Conservation (phyloP, 23 red algal genomes). For the Pyropia yezoensis region DNA sequence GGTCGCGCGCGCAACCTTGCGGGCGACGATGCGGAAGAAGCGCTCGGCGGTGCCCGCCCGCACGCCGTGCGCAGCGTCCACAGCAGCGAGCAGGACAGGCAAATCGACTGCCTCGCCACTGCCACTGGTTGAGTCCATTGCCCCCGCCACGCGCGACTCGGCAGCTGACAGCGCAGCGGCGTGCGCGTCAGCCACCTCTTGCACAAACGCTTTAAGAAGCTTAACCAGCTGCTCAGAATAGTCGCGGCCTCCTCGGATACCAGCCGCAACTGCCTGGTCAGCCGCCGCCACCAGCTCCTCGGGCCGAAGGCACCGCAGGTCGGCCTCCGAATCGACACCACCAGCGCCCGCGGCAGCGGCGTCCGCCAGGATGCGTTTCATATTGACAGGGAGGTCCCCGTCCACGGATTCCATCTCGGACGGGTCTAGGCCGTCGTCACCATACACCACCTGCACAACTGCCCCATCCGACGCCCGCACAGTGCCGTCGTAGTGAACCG, state of each 20-base stretch:
- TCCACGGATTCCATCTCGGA: slow-evolving; percentile 64
- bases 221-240: slow-evolving; percentile 1
- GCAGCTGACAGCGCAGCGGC: too few species aligned
- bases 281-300: slow-evolving; percentile 25
- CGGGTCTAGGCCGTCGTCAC: slow-evolving; percentile 91
- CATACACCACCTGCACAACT: slow-evolving; percentile 83
- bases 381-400: slow-evolving; percentile 37
- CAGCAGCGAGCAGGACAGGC: not conserved
- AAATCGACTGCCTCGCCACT: not conserved
- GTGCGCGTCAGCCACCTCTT: slow-evolving; percentile 14
- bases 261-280: slow-evolving; percentile 21
- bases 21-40: slow-evolving; percentile 37
- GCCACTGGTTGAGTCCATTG: not conserved
- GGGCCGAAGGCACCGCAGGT: slow-evolving; percentile 10
- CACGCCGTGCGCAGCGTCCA: slow-evolving; percentile 26
- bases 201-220: slow-evolving; percentile 18
- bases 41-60: slow-evolving; percentile 38
- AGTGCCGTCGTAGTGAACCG: slow-evolving; percentile 89
- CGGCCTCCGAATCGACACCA: slow-evolving; percentile 6
- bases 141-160: not conserved
- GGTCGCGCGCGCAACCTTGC: slow-evolving; percentile 38
- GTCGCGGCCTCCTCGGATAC: too few species aligned
- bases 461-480: slow-evolving; percentile 75
- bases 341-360: slow-evolving; percentile 18
- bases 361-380: slow-evolving; percentile 25